A percentile compares a stretch with the other conserved stretches of the same genome.
These are phyloP conservation scores for Aquilaria malaccensis DNA, from an alignment of 345 rosid species.

Conservation along the genomic window DNA sequence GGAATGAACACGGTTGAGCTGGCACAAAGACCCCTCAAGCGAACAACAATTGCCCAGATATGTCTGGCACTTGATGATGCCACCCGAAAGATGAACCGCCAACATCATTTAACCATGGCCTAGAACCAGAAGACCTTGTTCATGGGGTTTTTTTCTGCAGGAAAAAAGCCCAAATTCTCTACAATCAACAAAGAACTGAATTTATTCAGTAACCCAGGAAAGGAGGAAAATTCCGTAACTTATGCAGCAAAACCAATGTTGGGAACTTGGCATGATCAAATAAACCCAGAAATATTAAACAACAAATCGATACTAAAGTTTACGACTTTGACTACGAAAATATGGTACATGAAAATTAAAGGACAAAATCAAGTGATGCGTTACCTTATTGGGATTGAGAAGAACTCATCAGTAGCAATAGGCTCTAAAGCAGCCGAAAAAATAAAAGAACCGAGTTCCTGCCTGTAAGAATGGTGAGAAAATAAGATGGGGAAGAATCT, in stretches of 20 bases:
- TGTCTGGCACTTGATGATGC: constrained; percentile 25
- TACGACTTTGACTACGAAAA: not conserved
- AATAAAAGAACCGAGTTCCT: not conserved
- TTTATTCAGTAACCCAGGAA: not conserved
- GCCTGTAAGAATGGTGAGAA: constrained; percentile 6
- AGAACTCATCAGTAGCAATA: not conserved
- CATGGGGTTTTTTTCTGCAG: not conserved
- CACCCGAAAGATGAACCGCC: constrained; percentile 35
- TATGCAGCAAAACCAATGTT: constrained; percentile 7
- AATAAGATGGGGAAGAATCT: constrained; percentile 18
- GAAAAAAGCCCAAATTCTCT: constrained; percentile 4
- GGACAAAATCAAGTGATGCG: not conserved
- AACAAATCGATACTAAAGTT: not conserved
- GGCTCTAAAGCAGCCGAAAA: not conserved
- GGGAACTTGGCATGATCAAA: constrained; percentile 3
- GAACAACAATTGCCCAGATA: constrained; percentile 15
- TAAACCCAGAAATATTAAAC: not conserved
- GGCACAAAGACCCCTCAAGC: constrained; percentile 21
- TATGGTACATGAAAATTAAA: constrained; percentile 7
- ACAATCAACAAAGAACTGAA: not conserved
- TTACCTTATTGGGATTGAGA: constrained; percentile 2
- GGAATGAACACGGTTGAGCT: constrained; percentile 16
- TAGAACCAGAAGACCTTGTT: constrained; percentile 19
- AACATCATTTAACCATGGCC: constrained; percentile 61
- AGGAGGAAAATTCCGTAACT: not conserved